phyloP scores from a whole-genome alignment of 2,329 filamentous ascomycete species.

The Thielaviopsis ethacetica region DNA sequence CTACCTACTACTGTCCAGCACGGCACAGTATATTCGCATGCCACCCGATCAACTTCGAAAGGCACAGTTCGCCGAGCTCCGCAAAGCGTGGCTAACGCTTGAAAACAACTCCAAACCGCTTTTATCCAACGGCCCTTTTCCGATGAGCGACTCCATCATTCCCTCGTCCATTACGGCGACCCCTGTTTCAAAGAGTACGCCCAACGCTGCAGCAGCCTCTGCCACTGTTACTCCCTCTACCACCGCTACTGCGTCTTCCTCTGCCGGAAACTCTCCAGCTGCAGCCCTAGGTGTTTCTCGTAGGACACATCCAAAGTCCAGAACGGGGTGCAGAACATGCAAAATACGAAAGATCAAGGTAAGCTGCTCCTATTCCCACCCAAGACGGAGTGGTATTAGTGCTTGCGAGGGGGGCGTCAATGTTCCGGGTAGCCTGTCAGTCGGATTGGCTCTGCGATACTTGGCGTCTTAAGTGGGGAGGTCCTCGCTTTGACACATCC shows the following conservation, averaged over 20 bases:
- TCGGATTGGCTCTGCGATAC: background rate
- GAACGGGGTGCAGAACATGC: constrained; percentile 13
- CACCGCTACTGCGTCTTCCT: background rate
- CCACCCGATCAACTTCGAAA: background rate
- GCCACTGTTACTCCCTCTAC: background rate
- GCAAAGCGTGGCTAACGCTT: constrained; percentile 5
- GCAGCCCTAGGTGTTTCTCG: constrained; percentile 4
- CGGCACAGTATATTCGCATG: constrained; percentile 5
- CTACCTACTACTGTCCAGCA: too few species aligned
- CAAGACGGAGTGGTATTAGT: background rate
- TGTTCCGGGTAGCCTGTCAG: too few species aligned
- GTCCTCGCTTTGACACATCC: too few species aligned
- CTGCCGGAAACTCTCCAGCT: background rate
- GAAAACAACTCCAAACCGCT: constrained; percentile 1
- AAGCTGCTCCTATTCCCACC: background rate
- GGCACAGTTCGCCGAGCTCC: constrained; percentile 7
- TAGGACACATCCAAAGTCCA: constrained; percentile 8
- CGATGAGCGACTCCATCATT: background rate
- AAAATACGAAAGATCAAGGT: constrained; percentile 15
- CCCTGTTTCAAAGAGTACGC: background rate
- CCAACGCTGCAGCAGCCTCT: background rate
- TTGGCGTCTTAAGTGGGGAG: too few species aligned
- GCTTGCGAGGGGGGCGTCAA: background rate
- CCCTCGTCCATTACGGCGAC: background rate
- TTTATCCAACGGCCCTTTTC: background rate